phyloP scores from a whole-genome alignment of 2,329 filamentous ascomycete genomes.

The Seiridium unicorne region DNA sequence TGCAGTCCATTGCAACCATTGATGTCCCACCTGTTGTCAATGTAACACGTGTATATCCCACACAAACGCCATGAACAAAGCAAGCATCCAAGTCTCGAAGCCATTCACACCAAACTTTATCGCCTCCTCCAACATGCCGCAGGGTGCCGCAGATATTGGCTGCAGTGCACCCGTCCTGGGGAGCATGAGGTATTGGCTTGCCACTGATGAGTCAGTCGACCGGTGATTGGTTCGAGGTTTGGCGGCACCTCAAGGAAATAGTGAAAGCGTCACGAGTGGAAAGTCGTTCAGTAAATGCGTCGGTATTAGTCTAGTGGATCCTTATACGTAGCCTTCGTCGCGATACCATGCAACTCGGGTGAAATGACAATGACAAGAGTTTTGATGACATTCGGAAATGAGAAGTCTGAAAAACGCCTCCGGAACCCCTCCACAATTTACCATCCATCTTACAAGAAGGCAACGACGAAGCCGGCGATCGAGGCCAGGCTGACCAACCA shows the following conservation, averaged over 20 bases:
- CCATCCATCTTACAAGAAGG: conserved; percentile 46
- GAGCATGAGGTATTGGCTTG: not conserved
- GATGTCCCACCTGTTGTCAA: not conserved
- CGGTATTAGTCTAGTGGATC: conserved; percentile 44
- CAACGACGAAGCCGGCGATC: conserved; percentile 42
- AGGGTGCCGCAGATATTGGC: too few species aligned
- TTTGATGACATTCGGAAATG: conserved; percentile 26
- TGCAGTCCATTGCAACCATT: not conserved
- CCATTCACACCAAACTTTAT: not conserved
- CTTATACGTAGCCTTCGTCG: conserved; percentile 34
- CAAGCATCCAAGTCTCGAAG: too few species aligned
- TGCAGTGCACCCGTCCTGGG: too few species aligned
- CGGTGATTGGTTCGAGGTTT: not conserved
- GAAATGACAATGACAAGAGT: conserved; percentile 24
- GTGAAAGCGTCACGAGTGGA: conserved; percentile 14
- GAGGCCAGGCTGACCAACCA: conserved; percentile 45
- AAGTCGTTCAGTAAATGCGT: conserved; percentile 26
- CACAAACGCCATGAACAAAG: not conserved
- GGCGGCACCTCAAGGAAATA: not conserved
- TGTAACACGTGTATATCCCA: not conserved
- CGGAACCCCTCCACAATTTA: conserved; percentile 13
- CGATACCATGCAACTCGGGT: conserved; percentile 19
- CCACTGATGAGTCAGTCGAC: not conserved
- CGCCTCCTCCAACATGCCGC: not conserved
- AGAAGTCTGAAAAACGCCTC: conserved; percentile 20